These are phyloP conservation scores for Dictyophora rubrovolvata DNA, from an alignment of 768 basidiomycete species.

Conservation along the genomic window DNA sequence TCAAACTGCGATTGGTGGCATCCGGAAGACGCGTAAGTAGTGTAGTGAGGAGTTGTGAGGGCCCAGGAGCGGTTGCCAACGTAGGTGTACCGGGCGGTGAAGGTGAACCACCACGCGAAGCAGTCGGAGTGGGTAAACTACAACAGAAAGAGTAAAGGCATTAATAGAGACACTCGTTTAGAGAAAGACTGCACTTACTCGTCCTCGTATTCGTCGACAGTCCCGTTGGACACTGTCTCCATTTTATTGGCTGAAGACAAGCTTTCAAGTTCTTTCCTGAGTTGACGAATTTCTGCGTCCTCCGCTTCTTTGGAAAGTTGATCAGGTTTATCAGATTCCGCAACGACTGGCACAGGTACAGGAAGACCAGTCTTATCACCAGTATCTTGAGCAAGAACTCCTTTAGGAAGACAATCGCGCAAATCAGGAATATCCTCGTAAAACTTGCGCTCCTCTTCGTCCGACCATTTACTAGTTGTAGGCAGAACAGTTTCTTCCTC, in stretches of 20 bases:
- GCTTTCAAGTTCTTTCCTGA: slow-evolving; percentile 70
- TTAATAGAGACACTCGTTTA: neutral
- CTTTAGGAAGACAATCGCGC: slow-evolving; percentile 83
- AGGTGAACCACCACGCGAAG: slow-evolving; percentile 53
- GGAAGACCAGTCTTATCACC: neutral
- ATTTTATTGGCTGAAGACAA: slow-evolving; percentile 31
- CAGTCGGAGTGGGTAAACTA: slow-evolving; percentile 49
- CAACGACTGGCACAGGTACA: slow-evolving; percentile 16
- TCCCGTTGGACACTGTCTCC: slow-evolving; percentile 8
- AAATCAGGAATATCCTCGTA: slow-evolving; percentile 90
- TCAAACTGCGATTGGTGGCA: slow-evolving; percentile 78
- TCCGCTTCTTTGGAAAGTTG: slow-evolving; percentile 36
- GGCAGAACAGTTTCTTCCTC: slow-evolving; percentile 20
- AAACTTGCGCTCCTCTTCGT: slow-evolving; percentile 91
- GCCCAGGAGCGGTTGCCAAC: slow-evolving; percentile 70
- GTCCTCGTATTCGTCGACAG: slow-evolving; percentile 14
- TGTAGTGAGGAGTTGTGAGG: slow-evolving; percentile 85
- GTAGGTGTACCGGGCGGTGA: slow-evolving; percentile 53
- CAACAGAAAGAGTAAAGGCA: neutral
- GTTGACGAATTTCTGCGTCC: slow-evolving; percentile 60
- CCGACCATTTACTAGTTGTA: slow-evolving; percentile 86
- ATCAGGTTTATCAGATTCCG: slow-evolving; percentile 24
- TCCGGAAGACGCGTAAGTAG: slow-evolving; percentile 87
- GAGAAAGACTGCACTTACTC: slow-evolving; percentile 36
- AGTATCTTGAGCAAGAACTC: slow-evolving; percentile 65